Base-by-base conservation (phyloP, 768 basidiomycete genomes). In the Lactarius sp. region DNA sequence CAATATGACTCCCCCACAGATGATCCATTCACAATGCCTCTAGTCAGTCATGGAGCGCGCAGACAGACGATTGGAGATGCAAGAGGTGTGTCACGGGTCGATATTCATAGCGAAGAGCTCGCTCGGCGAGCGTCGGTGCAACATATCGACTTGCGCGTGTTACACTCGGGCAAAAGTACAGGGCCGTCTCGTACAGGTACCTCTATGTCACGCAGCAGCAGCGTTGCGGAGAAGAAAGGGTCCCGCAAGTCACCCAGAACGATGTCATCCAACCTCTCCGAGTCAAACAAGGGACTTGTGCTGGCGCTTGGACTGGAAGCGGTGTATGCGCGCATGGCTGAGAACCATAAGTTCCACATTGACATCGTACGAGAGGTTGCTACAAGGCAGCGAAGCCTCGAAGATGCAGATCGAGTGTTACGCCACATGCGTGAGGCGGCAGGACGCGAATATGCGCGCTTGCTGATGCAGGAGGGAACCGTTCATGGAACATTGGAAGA, bases 291-390 rank as follows among this genome's bases (percentile, higher is more conserved):
- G 54, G 63, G 67, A n/a, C 67, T 69, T 47, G 66, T 71, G 16
- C 41, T 69, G 54, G 61, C 60, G 37, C 58, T 75, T 6, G 78
- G 77, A 2, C 69, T 78, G 14, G 67, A 69, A 7, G 62, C 69
- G 50, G 67, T 74, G 16, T 64, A 83, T 2, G 67, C 71, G 10
- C 70, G 70, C 60, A 80, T 85, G 73, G 76, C 80, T 0, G 68
- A 72, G 20, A 79, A 80, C 37, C 80, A 83, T 47, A 78, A 78
- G 16, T 80, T 80, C 62, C 71, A 70, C 13, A 69, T 77, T 50
- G 72, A 74, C 3, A 75, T 80, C 6, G 80, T 81, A 20, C 71
- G 75, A 55, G 70, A 70, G 14, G 73, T 82, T 34, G 81, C 77
- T 64, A 41, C 69, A 9, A 39, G 66, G 0, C 70, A 76, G 22